A percentile compares a stretch with the other conserved stretches of the same genome.
Conservation (phyloP, 2,329 filamentous ascomycete species). For the Alternaria postmessia region DNA sequence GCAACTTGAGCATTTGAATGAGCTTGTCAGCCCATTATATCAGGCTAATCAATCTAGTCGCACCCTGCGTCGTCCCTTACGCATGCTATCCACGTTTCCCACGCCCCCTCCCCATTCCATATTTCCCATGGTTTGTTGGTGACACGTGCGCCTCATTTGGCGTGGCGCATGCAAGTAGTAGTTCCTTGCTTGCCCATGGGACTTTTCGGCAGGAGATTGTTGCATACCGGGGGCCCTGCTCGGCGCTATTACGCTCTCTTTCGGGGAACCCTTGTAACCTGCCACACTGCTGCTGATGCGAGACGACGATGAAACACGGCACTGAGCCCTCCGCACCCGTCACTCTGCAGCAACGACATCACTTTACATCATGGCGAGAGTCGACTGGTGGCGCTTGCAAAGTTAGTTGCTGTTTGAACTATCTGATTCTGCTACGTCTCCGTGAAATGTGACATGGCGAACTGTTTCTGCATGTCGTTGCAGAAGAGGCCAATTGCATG, state of each 20-base stretch:
- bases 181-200: background rate
- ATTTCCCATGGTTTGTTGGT: background rate
- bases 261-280: slow-evolving; percentile 2
- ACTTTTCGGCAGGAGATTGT: background rate
- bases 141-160: slow-evolving; percentile 4
- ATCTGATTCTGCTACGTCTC: slow-evolving; percentile 20
- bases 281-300: slow-evolving; percentile 18
- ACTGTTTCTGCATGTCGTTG: slow-evolving; percentile 15
- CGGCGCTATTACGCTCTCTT: slow-evolving; percentile 7
- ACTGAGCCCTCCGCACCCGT: slow-evolving; percentile 25
- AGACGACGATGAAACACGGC: slow-evolving; percentile 48
- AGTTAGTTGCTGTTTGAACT: slow-evolving; percentile 14
- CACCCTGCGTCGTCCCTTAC: background rate
- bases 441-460: slow-evolving; percentile 15
- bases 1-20: background rate
- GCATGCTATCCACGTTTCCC: slow-evolving; percentile 6
- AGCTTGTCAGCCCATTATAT: no score
- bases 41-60: background rate
- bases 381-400: slow-evolving; percentile 21
- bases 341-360: slow-evolving; percentile 25
- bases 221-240: background rate
- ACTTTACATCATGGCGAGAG: slow-evolving; percentile 23
- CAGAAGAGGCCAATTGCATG: slow-evolving; percentile 7
- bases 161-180: slow-evolving; percentile 5
- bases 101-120: background rate